phyloP scores from a whole-genome alignment of 176 grass and related monocot genomes.

The Avena eriantha region DNA sequence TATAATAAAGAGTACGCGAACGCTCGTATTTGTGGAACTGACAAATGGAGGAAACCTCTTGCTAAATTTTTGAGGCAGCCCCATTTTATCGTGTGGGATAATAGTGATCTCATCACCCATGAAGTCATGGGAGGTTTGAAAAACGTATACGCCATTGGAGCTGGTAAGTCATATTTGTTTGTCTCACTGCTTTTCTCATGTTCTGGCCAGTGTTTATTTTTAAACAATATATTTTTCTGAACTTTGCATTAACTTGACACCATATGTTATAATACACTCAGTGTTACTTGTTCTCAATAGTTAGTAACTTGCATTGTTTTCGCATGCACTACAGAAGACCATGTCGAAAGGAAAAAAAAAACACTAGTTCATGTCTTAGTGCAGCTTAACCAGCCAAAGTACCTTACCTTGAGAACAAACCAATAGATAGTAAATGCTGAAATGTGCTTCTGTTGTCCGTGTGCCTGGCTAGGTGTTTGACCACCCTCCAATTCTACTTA shows the following conservation, averaged over 20 bases:
- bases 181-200: slow-evolving; percentile 16
- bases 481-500: neutral
- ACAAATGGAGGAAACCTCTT: slow-evolving; percentile 96
- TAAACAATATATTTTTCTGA: neutral
- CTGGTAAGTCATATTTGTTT: slow-evolving; percentile 63
- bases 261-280: slow-evolving; percentile 23
- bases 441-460: slow-evolving; percentile 20
- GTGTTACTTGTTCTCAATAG: neutral
- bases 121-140: slow-evolving; percentile 99
- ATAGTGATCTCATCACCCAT: slow-evolving; percentile 90
- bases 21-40: slow-evolving; percentile 90
- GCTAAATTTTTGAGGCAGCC: slow-evolving; percentile 98
- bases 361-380: neutral
- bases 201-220: slow-evolving; percentile 10
- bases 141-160: slow-evolving; percentile 97
- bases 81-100: slow-evolving; percentile 99
- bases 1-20: slow-evolving; percentile 99
- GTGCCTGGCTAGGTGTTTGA: neutral
- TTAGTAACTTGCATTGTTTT: slow-evolving; percentile 24
- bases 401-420: neutral
- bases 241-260: neutral
- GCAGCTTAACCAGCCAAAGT: slow-evolving; percentile 13
- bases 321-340: neutral
- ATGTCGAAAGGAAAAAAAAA: neutral
- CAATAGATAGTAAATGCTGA: neutral